Base-by-base conservation (phyloP, 225 moss, liverwort and hornwort genomes). In the Polytrichum formosum region DNA sequence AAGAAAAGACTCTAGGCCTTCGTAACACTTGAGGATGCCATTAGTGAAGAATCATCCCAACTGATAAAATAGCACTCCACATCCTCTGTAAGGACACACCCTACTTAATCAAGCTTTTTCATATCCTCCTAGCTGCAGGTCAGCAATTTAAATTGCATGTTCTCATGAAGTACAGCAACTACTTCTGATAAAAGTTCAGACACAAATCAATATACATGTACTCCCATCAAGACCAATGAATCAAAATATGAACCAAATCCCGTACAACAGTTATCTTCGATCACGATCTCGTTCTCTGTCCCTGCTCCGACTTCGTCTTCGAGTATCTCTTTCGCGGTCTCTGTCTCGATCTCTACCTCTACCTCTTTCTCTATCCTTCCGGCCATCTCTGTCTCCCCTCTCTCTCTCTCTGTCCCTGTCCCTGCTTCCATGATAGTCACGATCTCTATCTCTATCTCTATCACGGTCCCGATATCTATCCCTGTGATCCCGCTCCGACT, bases 391-490 rank as follows among this genome's bases (percentile, higher is more conserved):
- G 66, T 90, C 90, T 22, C 87, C 90, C 28, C 87, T 84, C 18
- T 88, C 86, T 31, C 81, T 78, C 26, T 87, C 82, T 73, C 82
- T 82, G 56, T 87, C 82, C 74, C 82, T 82, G 66, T 85, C 81
- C 58, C 90, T 92, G 71, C 65, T 62, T 61, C 70, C 73, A 70
- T 77, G 70, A 59, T 70, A 73, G 54, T 88, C 86, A 73, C 83
- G 74, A 61, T 85, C 74, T 33, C 79, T 86, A 28, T 82, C 74
- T 33, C 79, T 86, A 28, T 82, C 66, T n/a, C 77, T 88, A 61
- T 94, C 94, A 59, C 82, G 67, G 28, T 88, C 89, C 72, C 82
- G 87, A 64, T 94, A 88, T 60, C 82, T 65, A 28, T 88, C 89
- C 75, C 83, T 88, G 18, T 64, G 65, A 64, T 77, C 89, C 60